Conservation (phyloP, 2,329 filamentous ascomycete genomes). For the Aspergillus sojae region DNA sequence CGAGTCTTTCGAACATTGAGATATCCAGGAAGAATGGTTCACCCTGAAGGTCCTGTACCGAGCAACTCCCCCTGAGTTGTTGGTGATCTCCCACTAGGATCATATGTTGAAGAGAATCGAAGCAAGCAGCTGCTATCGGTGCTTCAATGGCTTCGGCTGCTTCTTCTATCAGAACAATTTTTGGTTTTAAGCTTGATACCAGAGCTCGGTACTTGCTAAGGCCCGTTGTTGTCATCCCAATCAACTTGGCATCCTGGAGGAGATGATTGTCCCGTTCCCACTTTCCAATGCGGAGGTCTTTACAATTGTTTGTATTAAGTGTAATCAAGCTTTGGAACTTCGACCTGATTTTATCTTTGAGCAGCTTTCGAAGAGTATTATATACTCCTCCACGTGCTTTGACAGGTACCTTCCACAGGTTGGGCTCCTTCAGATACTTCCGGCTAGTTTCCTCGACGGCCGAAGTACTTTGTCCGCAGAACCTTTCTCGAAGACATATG, state of each 20-base stretch:
- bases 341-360: conserved; percentile 52
- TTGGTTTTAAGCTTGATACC: conserved; percentile 66
- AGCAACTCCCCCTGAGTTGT: conserved; percentile 71
- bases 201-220: conserved; percentile 77
- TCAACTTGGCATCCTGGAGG: conserved; percentile 61
- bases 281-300: conserved; percentile 58
- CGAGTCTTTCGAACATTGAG: conserved; percentile 78
- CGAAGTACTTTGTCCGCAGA: conserved; percentile 27
- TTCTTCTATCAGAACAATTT: conserved; percentile 74
- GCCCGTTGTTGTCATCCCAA: conserved; percentile 77
- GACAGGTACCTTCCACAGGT: conserved; percentile 64
- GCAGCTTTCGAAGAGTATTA: conserved; percentile 60
- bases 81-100: conserved; percentile 78
- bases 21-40: conserved; percentile 69
- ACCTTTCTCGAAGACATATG: conserved; percentile 48
- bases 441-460: conserved; percentile 39
- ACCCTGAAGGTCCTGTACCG: conserved; percentile 60
- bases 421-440: conserved; percentile 39
- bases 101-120: conserved; percentile 65
- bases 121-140: conserved; percentile 61
- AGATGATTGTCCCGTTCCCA: conserved; percentile 64
- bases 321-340: conserved; percentile 55
- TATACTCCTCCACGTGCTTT: conserved; percentile 67
- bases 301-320: conserved; percentile 54
- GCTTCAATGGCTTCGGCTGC: conserved; percentile 71